These are phyloP conservation scores for Talaromyces borbonicus DNA, from an alignment of 495 filamentous ascomycete genomes.

Conservation along the genomic window DNA sequence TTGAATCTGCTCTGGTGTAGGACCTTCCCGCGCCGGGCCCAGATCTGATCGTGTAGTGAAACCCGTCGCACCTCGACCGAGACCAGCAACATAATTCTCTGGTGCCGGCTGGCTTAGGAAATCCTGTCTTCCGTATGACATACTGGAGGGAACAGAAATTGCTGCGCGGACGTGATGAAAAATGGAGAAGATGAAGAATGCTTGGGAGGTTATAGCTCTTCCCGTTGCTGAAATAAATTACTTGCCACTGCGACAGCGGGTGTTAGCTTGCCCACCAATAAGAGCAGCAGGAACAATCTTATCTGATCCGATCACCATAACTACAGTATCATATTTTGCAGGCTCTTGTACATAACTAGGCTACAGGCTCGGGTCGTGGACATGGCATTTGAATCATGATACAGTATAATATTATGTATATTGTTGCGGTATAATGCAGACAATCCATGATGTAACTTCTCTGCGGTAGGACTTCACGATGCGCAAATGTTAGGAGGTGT, in stretches of 20 bases:
- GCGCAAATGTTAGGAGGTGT: too few species aligned
- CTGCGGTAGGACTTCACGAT: too few species aligned
- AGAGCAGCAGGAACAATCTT: neutral
- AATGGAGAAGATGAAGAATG: neutral
- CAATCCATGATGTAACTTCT: too few species aligned
- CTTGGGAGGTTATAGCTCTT: too few species aligned
- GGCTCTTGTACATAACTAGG: too few species aligned
- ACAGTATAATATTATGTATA: too few species aligned
- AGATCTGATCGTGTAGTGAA: conserved; percentile 97
- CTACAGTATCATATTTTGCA: neutral
- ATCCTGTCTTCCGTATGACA: conserved; percentile 73
- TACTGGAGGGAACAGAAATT: conserved; percentile 20
- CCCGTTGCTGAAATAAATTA: neutral
- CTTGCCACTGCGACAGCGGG: neutral
- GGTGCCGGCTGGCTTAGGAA: conserved; percentile 87
- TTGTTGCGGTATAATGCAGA: too few species aligned
- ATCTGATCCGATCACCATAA: neutral
- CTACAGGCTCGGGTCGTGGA: too few species aligned
- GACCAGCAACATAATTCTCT: conserved; percentile 96
- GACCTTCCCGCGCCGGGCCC: conserved; percentile 90
- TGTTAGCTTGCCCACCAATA: neutral
- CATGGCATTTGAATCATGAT: too few species aligned
- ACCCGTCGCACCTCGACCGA: conserved; percentile 93
- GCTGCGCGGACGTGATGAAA: neutral
- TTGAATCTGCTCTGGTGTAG: conserved; percentile 96